Conservation (phyloP, 1,284 basidiomycete species). For the Sporisorium graminicola region DNA sequence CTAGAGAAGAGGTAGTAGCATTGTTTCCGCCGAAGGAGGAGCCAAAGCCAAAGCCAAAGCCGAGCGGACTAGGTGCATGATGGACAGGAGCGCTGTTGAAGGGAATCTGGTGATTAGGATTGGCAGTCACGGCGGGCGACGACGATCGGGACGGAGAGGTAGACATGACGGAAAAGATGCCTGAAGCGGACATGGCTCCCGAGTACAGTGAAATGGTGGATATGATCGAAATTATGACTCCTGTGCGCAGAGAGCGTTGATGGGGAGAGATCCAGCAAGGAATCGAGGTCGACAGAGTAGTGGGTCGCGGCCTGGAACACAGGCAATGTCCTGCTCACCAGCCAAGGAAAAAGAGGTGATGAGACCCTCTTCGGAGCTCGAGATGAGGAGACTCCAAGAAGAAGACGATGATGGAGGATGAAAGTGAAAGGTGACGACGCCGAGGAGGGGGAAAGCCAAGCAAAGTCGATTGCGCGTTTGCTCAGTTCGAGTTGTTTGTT, state of each 20-base stretch:
- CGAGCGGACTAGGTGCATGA: constrained; percentile 54
- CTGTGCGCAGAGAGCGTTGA: neutral
- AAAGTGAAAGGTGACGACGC: constrained; percentile 5
- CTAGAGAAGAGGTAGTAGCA: constrained; percentile 13
- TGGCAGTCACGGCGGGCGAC: constrained; percentile 39
- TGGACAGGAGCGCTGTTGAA: constrained; percentile 55
- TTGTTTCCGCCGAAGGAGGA: constrained; percentile 52
- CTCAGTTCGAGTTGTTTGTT: constrained; percentile 7
- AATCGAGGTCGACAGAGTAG: neutral
- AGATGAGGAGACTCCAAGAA: neutral
- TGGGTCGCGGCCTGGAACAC: constrained; percentile 2
- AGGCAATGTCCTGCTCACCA: neutral
- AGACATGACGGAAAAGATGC: constrained; percentile 40
- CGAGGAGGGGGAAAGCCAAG: neutral
- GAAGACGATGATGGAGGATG: neutral
- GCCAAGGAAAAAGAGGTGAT: neutral
- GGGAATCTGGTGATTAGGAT: constrained; percentile 54
- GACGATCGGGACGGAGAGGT: constrained; percentile 48
- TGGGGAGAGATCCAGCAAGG: neutral
- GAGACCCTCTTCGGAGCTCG: constrained; percentile 1
- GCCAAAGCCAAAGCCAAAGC: constrained; percentile 60
- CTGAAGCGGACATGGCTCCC: constrained; percentile 32
- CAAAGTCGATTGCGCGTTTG: neutral
- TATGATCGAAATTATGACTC: neutral
- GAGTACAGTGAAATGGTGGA: neutral